Evolutionary conservation across 208 protist genomes (phyloP).

Genomic region (Vickermania spadyakhi): DNA sequence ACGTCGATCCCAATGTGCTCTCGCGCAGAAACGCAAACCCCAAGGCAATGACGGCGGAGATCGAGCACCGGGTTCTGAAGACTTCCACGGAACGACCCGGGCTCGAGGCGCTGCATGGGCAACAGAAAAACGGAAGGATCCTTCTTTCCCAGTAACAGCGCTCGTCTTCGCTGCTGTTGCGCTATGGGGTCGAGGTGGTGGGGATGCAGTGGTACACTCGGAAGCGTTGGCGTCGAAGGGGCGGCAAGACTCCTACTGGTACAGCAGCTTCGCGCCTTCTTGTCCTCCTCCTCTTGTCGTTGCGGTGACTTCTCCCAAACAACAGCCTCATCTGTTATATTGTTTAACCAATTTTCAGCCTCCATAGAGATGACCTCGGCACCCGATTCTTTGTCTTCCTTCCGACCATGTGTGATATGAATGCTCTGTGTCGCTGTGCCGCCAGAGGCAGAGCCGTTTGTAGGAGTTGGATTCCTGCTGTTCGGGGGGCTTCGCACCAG

Average conservation of each 20-base stretch:
- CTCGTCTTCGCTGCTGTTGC: too few relatives aligned
- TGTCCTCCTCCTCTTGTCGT: neutral
- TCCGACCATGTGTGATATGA: neutral
- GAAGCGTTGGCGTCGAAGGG: conserved; percentile 1
- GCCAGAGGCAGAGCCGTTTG: neutral
- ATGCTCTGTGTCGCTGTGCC: neutral
- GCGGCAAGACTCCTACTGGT: neutral
- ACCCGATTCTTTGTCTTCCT: neutral
- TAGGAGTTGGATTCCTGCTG: too few relatives aligned
- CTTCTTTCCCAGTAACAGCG: too few relatives aligned
- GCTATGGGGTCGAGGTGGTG: too few relatives aligned
- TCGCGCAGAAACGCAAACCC: conserved; percentile 69
- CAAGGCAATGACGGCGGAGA: conserved; percentile 54
- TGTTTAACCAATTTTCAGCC: too few relatives aligned
- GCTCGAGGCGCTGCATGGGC: conserved; percentile 58
- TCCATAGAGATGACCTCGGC: too few relatives aligned
- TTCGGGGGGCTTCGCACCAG: conserved; percentile 37
- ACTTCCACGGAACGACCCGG: conserved; percentile 57
- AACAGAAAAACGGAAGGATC: conserved; percentile 35
- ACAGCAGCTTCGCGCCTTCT: neutral
- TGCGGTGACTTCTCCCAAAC: too few relatives aligned
- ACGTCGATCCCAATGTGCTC: conserved; percentile 36
- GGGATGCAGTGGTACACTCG: conserved; percentile 5
- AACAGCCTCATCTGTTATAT: too few relatives aligned
- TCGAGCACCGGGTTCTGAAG: conserved; percentile 44